These are phyloP conservation scores for Tolypocladium sp. DNA, from an alignment of 2,329 filamentous ascomycete genomes.

Conservation along the genomic window DNA sequence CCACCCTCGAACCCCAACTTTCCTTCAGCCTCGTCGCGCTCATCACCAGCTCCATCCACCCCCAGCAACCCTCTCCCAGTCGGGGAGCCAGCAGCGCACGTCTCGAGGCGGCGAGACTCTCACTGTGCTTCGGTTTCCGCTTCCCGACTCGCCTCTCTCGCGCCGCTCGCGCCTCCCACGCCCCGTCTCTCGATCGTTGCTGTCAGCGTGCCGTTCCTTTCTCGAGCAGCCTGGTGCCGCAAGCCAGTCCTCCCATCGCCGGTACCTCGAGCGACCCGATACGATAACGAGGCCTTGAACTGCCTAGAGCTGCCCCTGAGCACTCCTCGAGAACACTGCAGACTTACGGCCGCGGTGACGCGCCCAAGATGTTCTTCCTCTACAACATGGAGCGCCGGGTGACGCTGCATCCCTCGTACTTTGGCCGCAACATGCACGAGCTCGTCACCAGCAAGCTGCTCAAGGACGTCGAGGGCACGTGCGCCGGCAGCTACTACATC, in stretches of 20 bases:
- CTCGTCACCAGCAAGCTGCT: slow-evolving; percentile 84
- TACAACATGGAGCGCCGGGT: slow-evolving; percentile 94
- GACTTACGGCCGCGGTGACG: neutral
- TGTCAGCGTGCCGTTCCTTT: neutral
- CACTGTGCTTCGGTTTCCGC: slow-evolving; percentile 1
- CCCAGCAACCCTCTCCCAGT: slow-evolving; percentile 4
- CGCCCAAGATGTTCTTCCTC: slow-evolving; percentile 82
- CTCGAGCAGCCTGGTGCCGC: neutral
- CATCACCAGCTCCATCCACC: neutral
- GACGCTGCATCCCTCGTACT: slow-evolving; percentile 93
- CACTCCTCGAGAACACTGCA: neutral
- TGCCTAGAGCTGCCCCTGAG: neutral
- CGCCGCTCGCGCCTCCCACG: slow-evolving; percentile 3
- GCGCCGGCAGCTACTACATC: slow-evolving; percentile 93
- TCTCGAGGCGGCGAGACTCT: slow-evolving; percentile 8
- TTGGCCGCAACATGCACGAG: slow-evolving; percentile 86
- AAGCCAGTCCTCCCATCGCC: neutral
- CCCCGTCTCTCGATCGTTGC: neutral
- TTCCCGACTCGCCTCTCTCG: slow-evolving; percentile 3
- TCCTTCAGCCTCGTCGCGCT: slow-evolving; percentile 3
- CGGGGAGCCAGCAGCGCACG: slow-evolving; percentile 9
- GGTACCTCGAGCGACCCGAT: neutral
- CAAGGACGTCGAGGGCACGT: slow-evolving; percentile 89
- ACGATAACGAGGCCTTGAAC: neutral
- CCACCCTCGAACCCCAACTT: slow-evolving; percentile 1